Base-by-base conservation (phyloP, 441 rosid genomes). In the Hypseocharis bilobata region DNA sequence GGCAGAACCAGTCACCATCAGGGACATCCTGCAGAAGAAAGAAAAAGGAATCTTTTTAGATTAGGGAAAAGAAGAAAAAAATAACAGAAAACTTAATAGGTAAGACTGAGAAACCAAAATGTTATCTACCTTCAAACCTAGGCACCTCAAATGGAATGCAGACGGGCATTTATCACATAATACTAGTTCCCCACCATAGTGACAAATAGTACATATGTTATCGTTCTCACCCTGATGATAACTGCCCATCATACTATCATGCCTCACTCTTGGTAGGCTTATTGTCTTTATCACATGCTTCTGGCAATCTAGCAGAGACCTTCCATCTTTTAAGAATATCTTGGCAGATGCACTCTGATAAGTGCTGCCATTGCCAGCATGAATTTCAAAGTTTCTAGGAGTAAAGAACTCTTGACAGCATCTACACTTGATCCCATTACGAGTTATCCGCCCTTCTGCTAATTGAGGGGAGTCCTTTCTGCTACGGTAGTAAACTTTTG, bases 221-320 rank as follows among this genome's bases (percentile, higher is more conserved):
- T 84, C 87, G 36, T 86, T 84, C 44, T 73, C 77, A 36, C 65
- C 73, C 54, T 29, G 70, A 67, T 40, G 74, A 29, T 55, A 40
- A 36, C 59, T 70, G 23, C 78, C 54, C 59, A 47, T 68, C 73
- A 76, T 66, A 51, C 56, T 54, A 70, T 63, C 32, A 66, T 28
- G 63, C 29, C 60, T 25, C 29, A 75, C 73, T 70, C 61, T 70
- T 57, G 26, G 38, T 42, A 62, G 55, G 70, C 71, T 72, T 55
- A 68, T 79, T 69, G 40, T 71, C 57, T 71, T 74, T 49, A 76
- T 51, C 30, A 83, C 70, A 70, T 86, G 74, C 73, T 30, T 70
- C 72, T 84, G 88, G 73, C 93, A 89, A 58, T 86, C 85, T 66
- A 85, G 71, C 64, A 89, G 80, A 80, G 96, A 88, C 75, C 88